These are phyloP conservation scores for Parmales sp. DNA, from an alignment of 108 stramenopile species.

Conservation along the genomic window DNA sequence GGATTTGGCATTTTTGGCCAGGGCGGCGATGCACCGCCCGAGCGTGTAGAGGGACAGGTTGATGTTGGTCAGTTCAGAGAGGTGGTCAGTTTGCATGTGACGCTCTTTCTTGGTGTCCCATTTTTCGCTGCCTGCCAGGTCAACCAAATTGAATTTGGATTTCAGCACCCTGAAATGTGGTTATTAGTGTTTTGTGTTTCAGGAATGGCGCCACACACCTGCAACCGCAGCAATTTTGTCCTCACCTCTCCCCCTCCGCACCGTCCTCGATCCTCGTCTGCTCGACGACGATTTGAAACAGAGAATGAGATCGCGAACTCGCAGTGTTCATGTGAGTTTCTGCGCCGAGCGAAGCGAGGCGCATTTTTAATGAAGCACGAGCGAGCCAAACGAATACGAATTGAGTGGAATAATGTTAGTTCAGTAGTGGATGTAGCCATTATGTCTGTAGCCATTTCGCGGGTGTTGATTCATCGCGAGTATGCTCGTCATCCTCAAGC, in stretches of 20 bases:
- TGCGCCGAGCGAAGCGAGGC: too few species aligned
- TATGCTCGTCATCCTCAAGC: too few species aligned
- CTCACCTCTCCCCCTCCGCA: conserved; percentile 17
- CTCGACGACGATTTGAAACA: conserved; percentile 25
- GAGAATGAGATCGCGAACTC: conserved; percentile 35
- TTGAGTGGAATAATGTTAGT: too few species aligned
- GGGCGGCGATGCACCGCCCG: conserved; percentile 44
- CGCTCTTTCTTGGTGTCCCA: conserved; percentile 29
- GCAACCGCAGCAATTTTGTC: background rate
- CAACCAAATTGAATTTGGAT: conserved; percentile 53
- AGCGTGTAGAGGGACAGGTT: conserved; percentile 44
- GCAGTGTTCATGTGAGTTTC: conserved; percentile 47
- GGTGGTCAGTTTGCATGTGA: conserved; percentile 26
- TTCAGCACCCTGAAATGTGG: background rate
- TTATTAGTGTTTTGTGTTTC: background rate
- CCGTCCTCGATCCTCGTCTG: background rate
- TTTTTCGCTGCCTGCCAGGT: conserved; percentile 45
- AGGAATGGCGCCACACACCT: background rate
- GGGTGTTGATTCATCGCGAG: too few species aligned
- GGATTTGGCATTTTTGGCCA: conserved; percentile 16
- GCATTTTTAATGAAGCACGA: too few species aligned
- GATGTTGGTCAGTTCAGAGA: conserved; percentile 46
- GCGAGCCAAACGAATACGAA: too few species aligned
- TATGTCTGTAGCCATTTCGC: too few species aligned
- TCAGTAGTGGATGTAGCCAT: too few species aligned